phyloP scores from a whole-genome alignment of 1,284 basidiomycete genomes.

The Volvariella volvacea region DNA sequence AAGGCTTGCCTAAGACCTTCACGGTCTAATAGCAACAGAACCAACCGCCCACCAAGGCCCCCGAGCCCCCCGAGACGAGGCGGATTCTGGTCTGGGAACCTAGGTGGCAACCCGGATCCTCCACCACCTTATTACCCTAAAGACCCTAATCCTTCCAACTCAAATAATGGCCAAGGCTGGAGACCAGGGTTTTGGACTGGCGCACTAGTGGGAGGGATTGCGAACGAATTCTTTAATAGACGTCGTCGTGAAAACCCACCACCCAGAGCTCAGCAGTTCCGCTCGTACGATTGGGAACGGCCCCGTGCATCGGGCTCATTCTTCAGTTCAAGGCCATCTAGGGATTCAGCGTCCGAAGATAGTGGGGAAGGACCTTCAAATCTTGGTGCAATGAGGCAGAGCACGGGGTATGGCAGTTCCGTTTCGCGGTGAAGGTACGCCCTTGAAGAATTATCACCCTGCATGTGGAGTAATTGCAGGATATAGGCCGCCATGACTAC shows the following conservation, averaged over 20 bases:
- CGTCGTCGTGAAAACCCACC: constrained; percentile 20
- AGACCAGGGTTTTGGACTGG: constrained; percentile 81
- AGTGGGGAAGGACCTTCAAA: constrained; percentile 65
- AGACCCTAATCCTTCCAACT: constrained; percentile 22
- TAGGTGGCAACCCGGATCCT: constrained; percentile 24
- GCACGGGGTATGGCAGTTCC: constrained; percentile 68
- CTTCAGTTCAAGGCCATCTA: constrained; percentile 15
- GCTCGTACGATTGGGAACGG: constrained; percentile 48
- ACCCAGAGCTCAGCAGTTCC: constrained; percentile 14
- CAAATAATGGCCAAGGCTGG: constrained; percentile 28
- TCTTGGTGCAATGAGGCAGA: constrained; percentile 56
- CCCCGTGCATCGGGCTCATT: constrained; percentile 23
- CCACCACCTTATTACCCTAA: constrained; percentile 67
- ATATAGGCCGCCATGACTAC: too few relatives aligned
- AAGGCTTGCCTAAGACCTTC: constrained; percentile 33
- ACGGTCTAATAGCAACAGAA: constrained; percentile 21
- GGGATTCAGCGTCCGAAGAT: constrained; percentile 29
- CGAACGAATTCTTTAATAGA: constrained; percentile 46
- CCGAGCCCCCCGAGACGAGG: constrained; percentile 26
- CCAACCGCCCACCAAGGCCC: constrained; percentile 18
- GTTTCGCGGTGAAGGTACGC: constrained; percentile 35
- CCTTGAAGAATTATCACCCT: too few relatives aligned
- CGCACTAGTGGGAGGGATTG: constrained; percentile 60
- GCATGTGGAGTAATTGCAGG: too few relatives aligned
- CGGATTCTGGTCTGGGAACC: constrained; percentile 49